These are phyloP conservation scores for Tritrichomonas musculus DNA, from an alignment of 208 protist species.

Conservation along the genomic window DNA sequence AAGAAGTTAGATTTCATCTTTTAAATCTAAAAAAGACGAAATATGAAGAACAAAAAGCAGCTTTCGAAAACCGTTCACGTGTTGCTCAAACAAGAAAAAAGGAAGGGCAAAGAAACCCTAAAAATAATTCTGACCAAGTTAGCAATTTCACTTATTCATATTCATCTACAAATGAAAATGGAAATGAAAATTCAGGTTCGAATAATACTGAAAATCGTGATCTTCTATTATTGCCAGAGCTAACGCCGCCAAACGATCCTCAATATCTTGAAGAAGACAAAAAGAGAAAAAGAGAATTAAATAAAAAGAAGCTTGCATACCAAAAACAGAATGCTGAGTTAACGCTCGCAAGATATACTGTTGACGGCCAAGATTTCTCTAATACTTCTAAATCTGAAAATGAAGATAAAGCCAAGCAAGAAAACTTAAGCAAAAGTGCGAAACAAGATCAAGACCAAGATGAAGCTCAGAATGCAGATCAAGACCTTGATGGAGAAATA, in stretches of 20 bases:
- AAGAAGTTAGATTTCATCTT: too few species aligned
- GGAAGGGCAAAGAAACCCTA: not conserved
- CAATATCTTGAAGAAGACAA: not conserved
- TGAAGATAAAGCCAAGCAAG: too few species aligned
- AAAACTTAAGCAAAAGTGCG: too few species aligned
- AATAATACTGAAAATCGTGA: not conserved
- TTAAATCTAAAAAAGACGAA: not conserved
- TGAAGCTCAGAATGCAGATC: too few species aligned
- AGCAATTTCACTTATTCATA: too few species aligned
- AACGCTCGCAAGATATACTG: not conserved
- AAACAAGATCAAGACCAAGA: too few species aligned
- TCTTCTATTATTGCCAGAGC: not conserved
- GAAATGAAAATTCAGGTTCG: not conserved
- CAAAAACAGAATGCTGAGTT: not conserved
- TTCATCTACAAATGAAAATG: not conserved
- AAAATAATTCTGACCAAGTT: too few species aligned
- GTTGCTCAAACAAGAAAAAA: not conserved
- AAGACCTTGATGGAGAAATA: too few species aligned
- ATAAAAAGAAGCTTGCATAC: not conserved
- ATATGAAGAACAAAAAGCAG: not conserved
- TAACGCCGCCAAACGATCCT: not conserved
- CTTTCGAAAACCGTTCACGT: not conserved
- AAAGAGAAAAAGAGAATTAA: not conserved
- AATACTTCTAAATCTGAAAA: too few species aligned
- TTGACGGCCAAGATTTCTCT: too few species aligned